phyloP scores from a whole-genome alignment of 108 stramenopile species.

The Aurantiochytrium sp. region DNA sequence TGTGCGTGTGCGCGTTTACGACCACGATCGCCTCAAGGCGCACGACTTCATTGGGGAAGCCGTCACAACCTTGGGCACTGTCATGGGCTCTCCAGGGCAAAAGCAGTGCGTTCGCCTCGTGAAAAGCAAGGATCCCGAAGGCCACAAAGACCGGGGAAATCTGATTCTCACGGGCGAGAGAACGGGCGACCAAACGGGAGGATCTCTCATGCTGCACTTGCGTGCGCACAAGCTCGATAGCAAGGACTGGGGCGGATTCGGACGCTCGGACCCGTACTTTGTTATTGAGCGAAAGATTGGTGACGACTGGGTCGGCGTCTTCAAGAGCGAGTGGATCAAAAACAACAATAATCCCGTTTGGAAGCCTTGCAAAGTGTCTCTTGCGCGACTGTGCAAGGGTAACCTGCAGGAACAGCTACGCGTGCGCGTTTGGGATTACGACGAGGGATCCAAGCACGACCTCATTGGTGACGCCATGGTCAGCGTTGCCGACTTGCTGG shows the following conservation, averaged over 20 bases:
- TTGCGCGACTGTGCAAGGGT: not conserved
- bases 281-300: constrained; percentile 3
- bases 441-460: not conserved
- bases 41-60: constrained; percentile 1
- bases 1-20: not conserved
- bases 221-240: not conserved
- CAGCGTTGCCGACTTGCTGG: not conserved
- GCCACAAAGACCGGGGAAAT: not conserved
- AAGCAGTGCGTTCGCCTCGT: not conserved
- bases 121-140: not conserved
- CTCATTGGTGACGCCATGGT: not conserved
- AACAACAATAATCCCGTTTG: not conserved
- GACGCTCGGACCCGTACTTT: not conserved
- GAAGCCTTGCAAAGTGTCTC: not conserved
- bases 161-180: not conserved
- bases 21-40: not conserved
- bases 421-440: not conserved
- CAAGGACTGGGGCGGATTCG: not conserved
- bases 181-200: not conserved
- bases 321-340: not conserved
- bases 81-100: not conserved
- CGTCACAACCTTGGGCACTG: not conserved
- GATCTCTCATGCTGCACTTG: not conserved
- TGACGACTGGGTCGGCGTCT: not conserved
- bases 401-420: not conserved